A percentile compares a stretch with the other conserved stretches of the same genome.
phyloP scores from a whole-genome alignment of 169 alveolate genomes.

The Cryptosporidium sp. region DNA sequence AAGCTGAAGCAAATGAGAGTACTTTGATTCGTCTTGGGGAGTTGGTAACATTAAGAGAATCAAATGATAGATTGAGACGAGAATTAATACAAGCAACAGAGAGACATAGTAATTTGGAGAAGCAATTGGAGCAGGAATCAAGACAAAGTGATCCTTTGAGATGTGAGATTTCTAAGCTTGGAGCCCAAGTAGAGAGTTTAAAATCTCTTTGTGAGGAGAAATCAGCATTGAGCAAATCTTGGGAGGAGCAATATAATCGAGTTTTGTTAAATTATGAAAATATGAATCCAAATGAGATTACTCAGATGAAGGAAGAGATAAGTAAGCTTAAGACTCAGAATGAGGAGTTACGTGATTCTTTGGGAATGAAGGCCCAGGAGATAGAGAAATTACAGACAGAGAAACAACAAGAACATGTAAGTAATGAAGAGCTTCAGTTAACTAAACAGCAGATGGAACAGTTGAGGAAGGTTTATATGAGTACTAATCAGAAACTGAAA shows the following conservation, averaged over 20 bases:
- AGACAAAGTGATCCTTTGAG: slow-evolving; percentile 37
- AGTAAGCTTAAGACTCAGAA: slow-evolving; percentile 9
- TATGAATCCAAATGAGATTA: slow-evolving; percentile 30
- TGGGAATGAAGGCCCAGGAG: slow-evolving; percentile 10
- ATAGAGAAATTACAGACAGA: slow-evolving; percentile 29
- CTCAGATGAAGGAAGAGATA: slow-evolving; percentile 26
- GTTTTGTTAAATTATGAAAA: slow-evolving; percentile 33
- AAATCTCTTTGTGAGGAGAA: slow-evolving; percentile 55
- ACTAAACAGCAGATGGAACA: slow-evolving; percentile 74
- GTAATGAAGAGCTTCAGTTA: slow-evolving; percentile 44
- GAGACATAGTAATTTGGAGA: slow-evolving; percentile 45
- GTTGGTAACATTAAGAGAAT: slow-evolving; percentile 62
- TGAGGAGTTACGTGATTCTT: slow-evolving; percentile 4
- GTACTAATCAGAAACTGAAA: slow-evolving; percentile 64
- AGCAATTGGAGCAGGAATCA: slow-evolving; percentile 37
- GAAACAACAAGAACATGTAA: slow-evolving; percentile 46
- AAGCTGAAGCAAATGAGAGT: slow-evolving; percentile 62
- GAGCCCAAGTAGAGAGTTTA: slow-evolving; percentile 31
- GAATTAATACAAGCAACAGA: slow-evolving; percentile 57
- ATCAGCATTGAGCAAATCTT: slow-evolving; percentile 38
- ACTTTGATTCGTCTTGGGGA: slow-evolving; percentile 69
- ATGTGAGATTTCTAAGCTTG: slow-evolving; percentile 55
- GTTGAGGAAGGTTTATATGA: slow-evolving; percentile 70
- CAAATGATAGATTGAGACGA: slow-evolving; percentile 64
- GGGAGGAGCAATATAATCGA: slow-evolving; percentile 74